phyloP scores from a whole-genome alignment of 1,284 basidiomycete genomes.

The Malassezia psittaci region DNA sequence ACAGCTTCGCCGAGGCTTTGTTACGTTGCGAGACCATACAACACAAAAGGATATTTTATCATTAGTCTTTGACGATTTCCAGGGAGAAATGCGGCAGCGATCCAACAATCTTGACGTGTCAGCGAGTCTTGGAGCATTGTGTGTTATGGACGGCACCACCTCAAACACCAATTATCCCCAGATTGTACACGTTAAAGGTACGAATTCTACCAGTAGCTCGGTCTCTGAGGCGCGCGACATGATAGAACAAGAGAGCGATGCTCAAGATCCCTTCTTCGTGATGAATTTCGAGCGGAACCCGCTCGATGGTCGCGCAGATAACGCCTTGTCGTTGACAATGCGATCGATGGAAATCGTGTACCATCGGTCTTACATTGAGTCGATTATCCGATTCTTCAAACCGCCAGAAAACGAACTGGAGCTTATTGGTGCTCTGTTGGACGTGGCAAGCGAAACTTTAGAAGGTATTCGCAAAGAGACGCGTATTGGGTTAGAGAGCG shows the following conservation, averaged over 20 bases:
- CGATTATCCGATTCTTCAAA: slow-evolving; percentile 81
- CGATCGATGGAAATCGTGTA: slow-evolving; percentile 97
- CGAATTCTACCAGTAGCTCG: not conserved
- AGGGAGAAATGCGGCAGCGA: slow-evolving; percentile 73
- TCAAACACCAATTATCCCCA: slow-evolving; percentile 72
- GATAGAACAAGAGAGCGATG: slow-evolving; percentile 40
- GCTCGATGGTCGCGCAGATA: slow-evolving; percentile 84
- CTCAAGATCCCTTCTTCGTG: slow-evolving; percentile 73
- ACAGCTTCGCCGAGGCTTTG: slow-evolving; percentile 39
- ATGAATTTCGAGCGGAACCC: slow-evolving; percentile 88
- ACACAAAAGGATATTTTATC: slow-evolving; percentile 63
- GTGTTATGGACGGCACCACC: slow-evolving; percentile 84
- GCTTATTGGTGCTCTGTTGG: slow-evolving; percentile 63
- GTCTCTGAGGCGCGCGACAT: not conserved
- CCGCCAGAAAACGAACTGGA: slow-evolving; percentile 91
- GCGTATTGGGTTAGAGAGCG: slow-evolving; percentile 84
- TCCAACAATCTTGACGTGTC: slow-evolving; percentile 74
- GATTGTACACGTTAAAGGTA: slow-evolving; percentile 77
- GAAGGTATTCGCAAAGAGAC: slow-evolving; percentile 93
- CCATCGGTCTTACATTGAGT: slow-evolving; percentile 85
- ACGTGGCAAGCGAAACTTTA: slow-evolving; percentile 83
- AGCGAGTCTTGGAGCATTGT: slow-evolving; percentile 74
- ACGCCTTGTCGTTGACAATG: slow-evolving; percentile 77
- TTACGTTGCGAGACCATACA: slow-evolving; percentile 35
- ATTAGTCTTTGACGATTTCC: slow-evolving; percentile 77